phyloP scores from a whole-genome alignment of 768 basidiomycete species.

The Tylopilus cervinicoccineus region DNA sequence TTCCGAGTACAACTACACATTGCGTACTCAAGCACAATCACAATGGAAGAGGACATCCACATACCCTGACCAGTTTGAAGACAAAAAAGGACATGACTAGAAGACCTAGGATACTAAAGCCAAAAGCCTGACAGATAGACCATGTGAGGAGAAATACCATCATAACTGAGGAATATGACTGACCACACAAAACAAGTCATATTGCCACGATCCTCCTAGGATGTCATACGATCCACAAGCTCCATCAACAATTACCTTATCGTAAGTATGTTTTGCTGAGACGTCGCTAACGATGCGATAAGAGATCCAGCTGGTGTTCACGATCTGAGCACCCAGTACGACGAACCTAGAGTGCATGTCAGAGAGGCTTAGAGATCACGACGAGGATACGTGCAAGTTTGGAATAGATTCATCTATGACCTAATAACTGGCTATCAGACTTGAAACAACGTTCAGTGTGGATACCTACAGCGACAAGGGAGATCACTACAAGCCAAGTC shows the following conservation, averaged over 20 bases:
- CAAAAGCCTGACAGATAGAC: conserved; percentile 33
- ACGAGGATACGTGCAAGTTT: conserved; percentile 35
- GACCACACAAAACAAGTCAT: conserved; percentile 29
- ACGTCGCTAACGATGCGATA: conserved; percentile 38
- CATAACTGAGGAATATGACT: conserved; percentile 11
- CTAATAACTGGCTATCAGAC: conserved; percentile 24
- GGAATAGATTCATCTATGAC: conserved; percentile 50
- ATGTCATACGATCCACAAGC: conserved; percentile 40
- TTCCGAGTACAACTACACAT: conserved; percentile 38
- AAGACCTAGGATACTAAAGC: conserved; percentile 36
- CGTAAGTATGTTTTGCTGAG: conserved; percentile 31
- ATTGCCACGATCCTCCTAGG: conserved; percentile 42
- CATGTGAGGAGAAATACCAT: not conserved
- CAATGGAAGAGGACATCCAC: not conserved
- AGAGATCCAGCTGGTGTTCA: conserved; percentile 46
- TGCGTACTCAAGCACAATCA: not conserved
- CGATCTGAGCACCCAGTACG: conserved; percentile 41
- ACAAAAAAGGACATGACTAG: conserved; percentile 37
- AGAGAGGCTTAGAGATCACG: not conserved
- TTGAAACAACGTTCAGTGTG: not conserved
- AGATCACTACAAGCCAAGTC: conserved; percentile 45
- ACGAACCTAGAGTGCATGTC: conserved; percentile 22
- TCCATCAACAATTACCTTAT: conserved; percentile 32
- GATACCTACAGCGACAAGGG: conserved; percentile 41
- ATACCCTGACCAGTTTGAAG: conserved; percentile 41